Evolutionary conservation across 306 rosid genomes (phyloP).

Genomic region (Boehmeria nivea): DNA sequence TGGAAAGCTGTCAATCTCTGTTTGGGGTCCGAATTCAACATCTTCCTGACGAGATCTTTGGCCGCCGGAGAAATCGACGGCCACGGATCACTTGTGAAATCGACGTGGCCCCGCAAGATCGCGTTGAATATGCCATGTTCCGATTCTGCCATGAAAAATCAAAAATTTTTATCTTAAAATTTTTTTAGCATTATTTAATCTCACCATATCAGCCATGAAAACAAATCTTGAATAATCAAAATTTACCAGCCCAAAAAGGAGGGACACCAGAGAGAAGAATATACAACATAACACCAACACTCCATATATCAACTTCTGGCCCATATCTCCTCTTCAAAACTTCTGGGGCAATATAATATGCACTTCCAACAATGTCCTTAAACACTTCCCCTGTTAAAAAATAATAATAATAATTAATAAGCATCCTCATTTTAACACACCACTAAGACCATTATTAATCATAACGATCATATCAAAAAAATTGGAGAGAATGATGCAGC

Average conservation of each 20-base stretch:
- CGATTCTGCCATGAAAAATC: constrained; percentile 55
- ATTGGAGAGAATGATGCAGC: no score
- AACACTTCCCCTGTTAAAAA: constrained; percentile 57
- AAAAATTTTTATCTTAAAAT: background rate
- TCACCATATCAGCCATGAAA: no score
- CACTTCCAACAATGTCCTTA: constrained; percentile 88
- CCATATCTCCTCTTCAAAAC: constrained; percentile 88
- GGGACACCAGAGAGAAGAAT: constrained; percentile 90
- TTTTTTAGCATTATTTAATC: no score
- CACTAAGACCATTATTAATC: no score
- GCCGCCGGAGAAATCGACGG: constrained; percentile 77
- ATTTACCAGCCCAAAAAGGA: constrained; percentile 99
- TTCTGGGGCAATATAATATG: constrained; percentile 96
- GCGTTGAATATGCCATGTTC: constrained; percentile 95
- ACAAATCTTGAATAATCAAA: no score
- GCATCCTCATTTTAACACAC: no score
- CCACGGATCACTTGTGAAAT: constrained; percentile 92
- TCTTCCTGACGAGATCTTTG: constrained; percentile 90
- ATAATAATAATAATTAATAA: no score
- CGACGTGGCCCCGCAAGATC: constrained; percentile 67
- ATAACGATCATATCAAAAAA: no score
- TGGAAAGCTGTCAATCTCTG: constrained; percentile 78
- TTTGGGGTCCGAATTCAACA: constrained; percentile 81
- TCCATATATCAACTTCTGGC: constrained; percentile 97
- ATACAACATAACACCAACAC: constrained; percentile 90